Percentiles rank a stretch among this genome's conserved stretches.
Conservation (phyloP, 2,329 filamentous ascomycete genomes). For the Cytospora leucostoma region DNA sequence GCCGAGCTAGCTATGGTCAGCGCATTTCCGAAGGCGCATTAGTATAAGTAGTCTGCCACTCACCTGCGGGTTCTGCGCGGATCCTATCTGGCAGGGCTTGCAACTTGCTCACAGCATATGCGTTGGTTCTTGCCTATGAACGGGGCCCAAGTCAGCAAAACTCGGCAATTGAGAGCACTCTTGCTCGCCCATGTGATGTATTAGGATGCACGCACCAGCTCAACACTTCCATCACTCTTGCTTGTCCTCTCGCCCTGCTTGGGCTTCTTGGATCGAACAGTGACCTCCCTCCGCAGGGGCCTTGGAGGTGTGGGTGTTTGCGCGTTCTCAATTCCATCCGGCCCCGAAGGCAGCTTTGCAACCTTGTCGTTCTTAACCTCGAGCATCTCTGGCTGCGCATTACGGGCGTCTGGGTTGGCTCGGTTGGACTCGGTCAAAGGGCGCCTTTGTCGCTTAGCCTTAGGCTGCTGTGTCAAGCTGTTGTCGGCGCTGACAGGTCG, state of each 20-base stretch:
- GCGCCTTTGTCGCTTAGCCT: constrained; percentile 63
- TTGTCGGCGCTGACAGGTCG: constrained; percentile 57
- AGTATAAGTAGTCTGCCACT: constrained; percentile 35
- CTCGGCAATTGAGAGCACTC: neutral
- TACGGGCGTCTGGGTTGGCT: constrained; percentile 48
- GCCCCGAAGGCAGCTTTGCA: constrained; percentile 46
- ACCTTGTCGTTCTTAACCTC: constrained; percentile 58
- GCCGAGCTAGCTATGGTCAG: constrained; percentile 50
- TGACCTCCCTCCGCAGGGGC: constrained; percentile 50
- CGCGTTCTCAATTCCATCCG: constrained; percentile 49
- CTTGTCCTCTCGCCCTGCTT: constrained; percentile 62
- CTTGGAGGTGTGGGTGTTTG: constrained; percentile 29
- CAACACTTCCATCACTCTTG: constrained; percentile 68
- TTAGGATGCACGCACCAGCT: constrained; percentile 54
- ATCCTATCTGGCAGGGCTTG: constrained; percentile 80
- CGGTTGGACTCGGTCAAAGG: constrained; percentile 60
- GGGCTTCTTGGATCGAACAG: constrained; percentile 62
- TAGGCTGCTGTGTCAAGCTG: constrained; percentile 57
- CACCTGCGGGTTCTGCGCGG: constrained; percentile 66
- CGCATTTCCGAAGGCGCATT: neutral
- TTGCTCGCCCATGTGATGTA: neutral
- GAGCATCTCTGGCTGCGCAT: constrained; percentile 49
- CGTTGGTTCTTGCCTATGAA: constrained; percentile 74
- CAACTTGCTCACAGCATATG: constrained; percentile 83
- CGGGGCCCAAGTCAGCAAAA: constrained; percentile 31